phyloP scores from a whole-genome alignment of 345 rosid species.

The Populus nigra region DNA sequence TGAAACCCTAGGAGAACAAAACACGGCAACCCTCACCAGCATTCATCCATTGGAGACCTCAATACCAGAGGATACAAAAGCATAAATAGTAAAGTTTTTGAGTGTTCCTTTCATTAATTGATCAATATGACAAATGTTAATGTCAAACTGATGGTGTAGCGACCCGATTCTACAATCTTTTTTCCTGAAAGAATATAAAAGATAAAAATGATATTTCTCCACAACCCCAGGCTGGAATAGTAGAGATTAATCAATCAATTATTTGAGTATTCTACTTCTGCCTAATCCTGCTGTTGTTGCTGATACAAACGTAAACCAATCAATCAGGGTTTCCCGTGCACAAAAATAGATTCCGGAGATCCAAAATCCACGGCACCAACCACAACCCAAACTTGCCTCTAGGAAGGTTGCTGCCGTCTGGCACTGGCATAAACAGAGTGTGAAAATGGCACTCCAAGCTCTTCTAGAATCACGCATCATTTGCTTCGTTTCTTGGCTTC shows the following conservation, averaged over 20 bases:
- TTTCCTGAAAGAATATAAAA: slow-evolving; percentile 44
- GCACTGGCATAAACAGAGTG: slow-evolving; percentile 25
- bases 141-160: slow-evolving; percentile 41
- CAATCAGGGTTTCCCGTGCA: slow-evolving; percentile 31
- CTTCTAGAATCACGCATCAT: slow-evolving; percentile 28
- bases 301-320: slow-evolving; percentile 39
- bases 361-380: slow-evolving; percentile 32
- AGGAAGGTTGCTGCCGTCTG: slow-evolving; percentile 20
- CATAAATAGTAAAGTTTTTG: slow-evolving; percentile 7
- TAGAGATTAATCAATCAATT: slow-evolving; percentile 37
- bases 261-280: slow-evolving; percentile 33
- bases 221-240: slow-evolving; percentile 32
- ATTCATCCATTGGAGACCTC: neutral
- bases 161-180: slow-evolving; percentile 35
- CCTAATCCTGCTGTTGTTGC: slow-evolving; percentile 47
- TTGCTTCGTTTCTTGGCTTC: slow-evolving; percentile 97
- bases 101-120: slow-evolving; percentile 38
- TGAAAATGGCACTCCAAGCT: neutral
- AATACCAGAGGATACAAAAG: neutral
- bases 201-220: slow-evolving; percentile 34
- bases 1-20: neutral
- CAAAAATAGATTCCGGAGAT: slow-evolving; percentile 20
- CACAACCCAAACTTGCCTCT: slow-evolving; percentile 15
- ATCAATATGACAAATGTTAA: slow-evolving; percentile 57
- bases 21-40: neutral